Evolutionary conservation across 2,329 filamentous ascomycete species (phyloP), one percentile per base, ranked within the genome.

Genomic region (Alternaria consortialis): DNA sequence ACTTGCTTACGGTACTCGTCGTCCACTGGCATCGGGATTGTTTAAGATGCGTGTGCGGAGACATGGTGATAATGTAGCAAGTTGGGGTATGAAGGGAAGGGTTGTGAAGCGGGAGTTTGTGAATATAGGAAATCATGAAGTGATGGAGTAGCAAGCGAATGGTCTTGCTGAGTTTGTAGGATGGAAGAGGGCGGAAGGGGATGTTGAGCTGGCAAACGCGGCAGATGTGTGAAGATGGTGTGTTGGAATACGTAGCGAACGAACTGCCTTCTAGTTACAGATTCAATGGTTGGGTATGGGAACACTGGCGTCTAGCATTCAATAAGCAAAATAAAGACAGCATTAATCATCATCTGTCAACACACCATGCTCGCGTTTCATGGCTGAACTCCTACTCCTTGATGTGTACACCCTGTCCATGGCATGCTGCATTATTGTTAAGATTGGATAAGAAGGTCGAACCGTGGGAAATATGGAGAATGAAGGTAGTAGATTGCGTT

Each of bases 1-100:
- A 70, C 62, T 58, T 64, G 52, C 27, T 54, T 59, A 31, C 60
- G 65, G 51, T 63, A 70, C 5, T 42, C 27, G 25, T 63, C 58
- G 29, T 63, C 36, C 25, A 34, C n/a, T 12, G 66, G 62, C 48
- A 58, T 68, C n/a, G 52, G 32, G 32, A 11, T 27, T 34, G n/a
- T 39, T 36, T 29, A 47, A 8, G 32, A 17, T 15, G 37, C 12
- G 31, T n/a, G 12, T 11, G 40, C 7, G 11, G 20, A 20, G 17
- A 31, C 42, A 31, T 56, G 20, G 31, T 47, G 13, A 23, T 25
- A 25, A 42, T 17, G 17, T 29, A 15, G 2, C 25, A 23, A 17
- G 31, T 9, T 23, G 39, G 8, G 11, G 31, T 51, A 52, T 44
- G 29, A 7, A 37, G 7, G 8, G 15, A 29, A 29, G 12, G 7